Base-by-base conservation (phyloP, 371 early-diverging fungal genomes). In the Coemansia sp. region DNA sequence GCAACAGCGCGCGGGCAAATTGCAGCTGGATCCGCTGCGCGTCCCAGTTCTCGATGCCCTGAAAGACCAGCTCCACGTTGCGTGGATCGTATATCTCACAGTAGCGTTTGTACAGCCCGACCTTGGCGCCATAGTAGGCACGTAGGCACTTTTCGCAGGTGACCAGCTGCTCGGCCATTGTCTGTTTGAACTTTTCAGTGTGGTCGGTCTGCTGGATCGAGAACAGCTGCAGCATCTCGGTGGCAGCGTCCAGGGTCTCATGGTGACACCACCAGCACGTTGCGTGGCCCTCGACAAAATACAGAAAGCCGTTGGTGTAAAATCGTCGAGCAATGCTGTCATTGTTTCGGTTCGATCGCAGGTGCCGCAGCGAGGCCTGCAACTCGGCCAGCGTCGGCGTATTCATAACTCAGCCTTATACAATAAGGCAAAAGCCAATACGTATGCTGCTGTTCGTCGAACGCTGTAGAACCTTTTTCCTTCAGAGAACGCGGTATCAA, bases 221-320 rank as follows among this genome's bases (percentile, higher is more conserved):
- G 59, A 78, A 77, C 6, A 78, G 55, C 11, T 72, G 62, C 32
- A 78, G 55, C 78, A 77, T 78, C 45, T 72, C 79, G 11, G 65
- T 61, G 5, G 72, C 76, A 4, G 66, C 57, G 8, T 57, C 57
- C n/a, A 49, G 36, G 5, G 71, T 67, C 40, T 63, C 67, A 0
- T 47, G 48, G 11, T 48, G 50, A 59, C 79, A 78, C 68, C 72
- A 78, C 79, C 79, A 78, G 65, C 78, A 77, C n/a, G 51, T 43
- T 13, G 59, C 76, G 4, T 62, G 34, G 30, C 68, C 59, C 9
- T 62, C 30, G 26, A 69, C 70, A 57, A 76, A 76, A 39, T 63
- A 75, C 16, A n/a, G 14, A 20, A 45, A 58, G 6, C 59, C 59
- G 49, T 38, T 39, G 4, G 48, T 20, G n/a, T 45, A 39, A 49